Evolutionary conservation across 805 yeast genomes (phyloP).

Genomic region (Pichia nakasei): DNA sequence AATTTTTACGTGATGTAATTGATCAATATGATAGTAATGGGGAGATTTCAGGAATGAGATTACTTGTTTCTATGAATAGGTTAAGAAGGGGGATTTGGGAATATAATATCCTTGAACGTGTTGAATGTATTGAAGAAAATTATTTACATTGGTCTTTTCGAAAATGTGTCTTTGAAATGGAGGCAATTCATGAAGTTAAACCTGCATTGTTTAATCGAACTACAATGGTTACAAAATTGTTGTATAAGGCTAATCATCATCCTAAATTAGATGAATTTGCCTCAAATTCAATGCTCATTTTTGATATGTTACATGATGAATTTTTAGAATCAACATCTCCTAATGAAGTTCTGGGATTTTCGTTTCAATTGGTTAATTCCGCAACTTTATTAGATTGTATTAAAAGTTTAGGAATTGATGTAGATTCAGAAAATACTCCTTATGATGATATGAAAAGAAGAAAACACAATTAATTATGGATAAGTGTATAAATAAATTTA

Average conservation of each 20-base stretch:
- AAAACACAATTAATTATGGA: background rate
- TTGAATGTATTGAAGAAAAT: constrained; percentile 8
- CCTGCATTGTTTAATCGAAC: constrained; percentile 2
- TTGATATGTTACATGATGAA: constrained; percentile 9
- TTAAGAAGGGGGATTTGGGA: constrained; percentile 8
- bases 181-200: constrained; percentile 8
- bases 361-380: constrained; percentile 1
- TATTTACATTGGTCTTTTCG: constrained; percentile 7
- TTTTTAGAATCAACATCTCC: constrained; percentile 1
- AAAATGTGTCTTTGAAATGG: constrained; percentile 10
- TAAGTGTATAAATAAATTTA: too few species aligned
- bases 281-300: constrained; percentile 7
- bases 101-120: constrained; percentile 6
- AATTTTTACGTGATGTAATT: constrained; percentile 6
- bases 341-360: constrained; percentile 1
- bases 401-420: constrained; percentile 5
- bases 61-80: constrained; percentile 6
- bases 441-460: background rate
- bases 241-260: constrained; percentile 4
- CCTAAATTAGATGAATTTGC: constrained; percentile 3
- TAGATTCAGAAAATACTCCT: constrained; percentile 1
- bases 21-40: constrained; percentile 9
- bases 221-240: constrained; percentile 5
- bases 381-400: constrained; percentile 4
- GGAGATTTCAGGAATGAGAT: constrained; percentile 4